These are phyloP conservation scores for Mollisiaceae sp. DNA, from an alignment of 2,329 filamentous ascomycete species.

Conservation along the genomic window DNA sequence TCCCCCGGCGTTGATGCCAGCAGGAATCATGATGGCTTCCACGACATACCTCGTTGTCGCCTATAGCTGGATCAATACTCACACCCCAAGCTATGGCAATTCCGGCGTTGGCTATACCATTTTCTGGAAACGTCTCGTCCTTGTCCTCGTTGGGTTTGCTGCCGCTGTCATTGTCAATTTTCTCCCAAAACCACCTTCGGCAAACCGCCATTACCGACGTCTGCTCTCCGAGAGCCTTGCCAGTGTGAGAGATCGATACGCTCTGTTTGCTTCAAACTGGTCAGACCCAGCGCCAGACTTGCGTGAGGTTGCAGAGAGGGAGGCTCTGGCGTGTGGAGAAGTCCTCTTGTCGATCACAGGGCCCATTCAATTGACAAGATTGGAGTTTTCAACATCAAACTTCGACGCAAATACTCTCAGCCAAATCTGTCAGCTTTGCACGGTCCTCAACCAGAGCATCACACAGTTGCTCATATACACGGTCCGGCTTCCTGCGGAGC, in stretches of 20 bases:
- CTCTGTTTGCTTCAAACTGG: neutral
- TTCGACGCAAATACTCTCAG: neutral
- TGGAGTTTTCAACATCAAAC: slow-evolving; percentile 1
- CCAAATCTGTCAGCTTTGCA: neutral
- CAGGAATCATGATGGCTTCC: neutral
- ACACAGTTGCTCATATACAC: neutral
- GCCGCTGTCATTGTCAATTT: neutral
- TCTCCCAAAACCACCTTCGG: neutral
- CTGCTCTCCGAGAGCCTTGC: neutral
- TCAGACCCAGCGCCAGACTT: neutral
- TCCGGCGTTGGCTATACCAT: neutral
- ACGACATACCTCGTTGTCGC: slow-evolving; percentile 1
- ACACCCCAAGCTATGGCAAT: neutral
- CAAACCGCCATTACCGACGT: neutral
- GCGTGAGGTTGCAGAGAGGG: neutral
- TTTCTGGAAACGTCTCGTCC: neutral
- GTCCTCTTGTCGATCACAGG: neutral
- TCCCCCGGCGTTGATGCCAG: neutral
- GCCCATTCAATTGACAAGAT: neutral
- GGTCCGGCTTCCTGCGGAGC: neutral
- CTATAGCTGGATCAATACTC: neutral
- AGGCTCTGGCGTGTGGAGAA: neutral
- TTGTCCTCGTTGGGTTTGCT: neutral
- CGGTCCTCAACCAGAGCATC: neutral
- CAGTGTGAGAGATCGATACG: neutral